phyloP scores from a whole-genome alignment of 257 asterid genomes.

The Solanum chaucha region DNA sequence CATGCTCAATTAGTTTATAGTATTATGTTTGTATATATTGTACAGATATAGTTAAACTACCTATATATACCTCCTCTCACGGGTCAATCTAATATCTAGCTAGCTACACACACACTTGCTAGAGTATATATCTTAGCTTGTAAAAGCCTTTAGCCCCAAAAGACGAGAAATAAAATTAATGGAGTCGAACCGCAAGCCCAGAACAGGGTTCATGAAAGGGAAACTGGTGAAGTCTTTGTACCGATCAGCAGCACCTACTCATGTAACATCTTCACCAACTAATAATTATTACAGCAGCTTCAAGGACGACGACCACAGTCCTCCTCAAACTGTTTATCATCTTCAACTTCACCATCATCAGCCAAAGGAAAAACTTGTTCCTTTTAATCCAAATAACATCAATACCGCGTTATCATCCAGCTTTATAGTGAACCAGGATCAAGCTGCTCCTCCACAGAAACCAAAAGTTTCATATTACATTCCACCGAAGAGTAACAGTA shows the following conservation, averaged over 20 bases:
- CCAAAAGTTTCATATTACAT: slow-evolving; percentile 10
- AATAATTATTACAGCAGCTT: neutral
- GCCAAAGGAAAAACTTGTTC: neutral
- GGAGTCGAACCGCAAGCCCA: slow-evolving; percentile 33
- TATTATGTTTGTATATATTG: neutral
- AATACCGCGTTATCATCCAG: neutral
- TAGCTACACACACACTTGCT: neutral
- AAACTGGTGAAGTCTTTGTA: slow-evolving; percentile 37
- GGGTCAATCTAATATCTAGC: neutral
- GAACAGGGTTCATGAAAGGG: slow-evolving; percentile 27
- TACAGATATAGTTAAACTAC: neutral
- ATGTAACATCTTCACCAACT: neutral
- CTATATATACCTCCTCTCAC: neutral
- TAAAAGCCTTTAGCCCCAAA: neutral
- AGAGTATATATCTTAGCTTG: no score
- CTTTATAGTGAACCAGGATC: slow-evolving; percentile 12
- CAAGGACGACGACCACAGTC: neutral
- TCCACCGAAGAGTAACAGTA: neutral
- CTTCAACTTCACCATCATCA: neutral
- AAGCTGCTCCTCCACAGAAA: slow-evolving; percentile 9
- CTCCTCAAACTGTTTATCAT: neutral
- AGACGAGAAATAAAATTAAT: neutral
- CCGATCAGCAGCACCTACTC: slow-evolving; percentile 16
- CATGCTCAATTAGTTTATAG: neutral
- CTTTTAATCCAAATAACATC: neutral